Evolutionary conservation across 805 yeast species (phyloP), one percentile per base, ranked within the genome.

Genomic region (Sporopachydermia lactativora): DNA sequence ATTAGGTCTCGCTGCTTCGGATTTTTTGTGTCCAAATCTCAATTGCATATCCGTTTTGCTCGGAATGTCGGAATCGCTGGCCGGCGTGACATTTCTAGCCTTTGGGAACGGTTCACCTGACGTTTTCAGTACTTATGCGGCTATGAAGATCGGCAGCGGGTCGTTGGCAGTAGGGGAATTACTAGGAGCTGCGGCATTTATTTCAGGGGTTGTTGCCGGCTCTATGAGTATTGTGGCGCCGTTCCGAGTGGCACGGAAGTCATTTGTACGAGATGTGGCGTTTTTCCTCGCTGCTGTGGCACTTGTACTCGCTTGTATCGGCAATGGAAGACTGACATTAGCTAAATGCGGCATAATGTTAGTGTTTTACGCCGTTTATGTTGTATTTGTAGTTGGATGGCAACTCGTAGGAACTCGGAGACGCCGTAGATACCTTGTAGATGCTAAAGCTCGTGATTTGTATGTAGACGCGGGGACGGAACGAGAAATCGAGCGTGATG

Each of bases 71-170:
- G 92, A 84, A 44, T 75, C 81, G 43, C 60, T 88, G 15, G 77
- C 92, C 8, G 97, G 97, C 0, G 68, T 89, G 47, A 88, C 96
- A 0, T 61, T 89, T 16, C 62, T 92, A 40, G 95, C 97, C 0
- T 67, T 89, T 45, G 97, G 96, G 0, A 89, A 89, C 58, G 94
- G 95, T 3, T 70, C 94, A 0, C 95, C 96, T 0, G 98, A 89
- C 56, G 75, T 89, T 3, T 70, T 86, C 31, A 73, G 89, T 38
- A 85, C 95, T 0, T 83, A 76, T 54, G 77, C 79, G 39, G 95
- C 96, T 3, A 71, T 92, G 74, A 66, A 69, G 8, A 60, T 75
- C 1, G 77, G 73, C n/a, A 73, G 83, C 1, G 74, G 80, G 0
- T 71, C 84, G 0, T 62, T 89, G 53, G 96, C 97, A 0, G 60